Conservation (phyloP, 2,329 filamentous ascomycete genomes). For the Aspergillus intermedius region DNA sequence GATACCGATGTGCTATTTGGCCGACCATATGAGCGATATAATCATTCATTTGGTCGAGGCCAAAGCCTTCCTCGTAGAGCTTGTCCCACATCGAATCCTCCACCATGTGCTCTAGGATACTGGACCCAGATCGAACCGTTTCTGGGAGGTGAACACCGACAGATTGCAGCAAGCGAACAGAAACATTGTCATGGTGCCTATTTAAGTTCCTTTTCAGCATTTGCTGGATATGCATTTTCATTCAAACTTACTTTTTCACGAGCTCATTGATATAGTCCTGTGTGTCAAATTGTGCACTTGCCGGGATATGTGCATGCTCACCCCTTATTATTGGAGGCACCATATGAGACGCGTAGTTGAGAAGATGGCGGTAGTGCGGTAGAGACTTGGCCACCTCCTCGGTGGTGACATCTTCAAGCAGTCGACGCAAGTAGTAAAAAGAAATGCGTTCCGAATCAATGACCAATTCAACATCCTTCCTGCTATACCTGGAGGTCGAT, state of each 20-base stretch:
- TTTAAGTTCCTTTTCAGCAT: background rate
- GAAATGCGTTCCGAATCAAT: slow-evolving; percentile 4
- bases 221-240: background rate
- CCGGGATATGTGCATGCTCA: background rate
- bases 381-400: background rate
- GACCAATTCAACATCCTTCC: background rate
- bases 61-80: background rate
- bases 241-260: background rate
- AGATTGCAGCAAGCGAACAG: slow-evolving; percentile 3
- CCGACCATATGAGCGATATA: background rate
- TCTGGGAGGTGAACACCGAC: slow-evolving; percentile 24
- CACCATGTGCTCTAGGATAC: slow-evolving; percentile 30
- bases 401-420: background rate
- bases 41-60: background rate
- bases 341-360: background rate
- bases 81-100: slow-evolving; percentile 26
- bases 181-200: background rate
- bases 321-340: background rate
- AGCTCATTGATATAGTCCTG: background rate
- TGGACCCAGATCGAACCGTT: slow-evolving; percentile 23
- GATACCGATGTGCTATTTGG: slow-evolving; percentile 3
- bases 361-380: background rate
- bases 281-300: background rate
- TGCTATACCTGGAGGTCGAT: background rate
- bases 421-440: background rate